Evolutionary conservation across 805 yeast species (phyloP), one percentile per base, ranked within the genome.

Genomic region (Hagleromyces aurorensis): DNA sequence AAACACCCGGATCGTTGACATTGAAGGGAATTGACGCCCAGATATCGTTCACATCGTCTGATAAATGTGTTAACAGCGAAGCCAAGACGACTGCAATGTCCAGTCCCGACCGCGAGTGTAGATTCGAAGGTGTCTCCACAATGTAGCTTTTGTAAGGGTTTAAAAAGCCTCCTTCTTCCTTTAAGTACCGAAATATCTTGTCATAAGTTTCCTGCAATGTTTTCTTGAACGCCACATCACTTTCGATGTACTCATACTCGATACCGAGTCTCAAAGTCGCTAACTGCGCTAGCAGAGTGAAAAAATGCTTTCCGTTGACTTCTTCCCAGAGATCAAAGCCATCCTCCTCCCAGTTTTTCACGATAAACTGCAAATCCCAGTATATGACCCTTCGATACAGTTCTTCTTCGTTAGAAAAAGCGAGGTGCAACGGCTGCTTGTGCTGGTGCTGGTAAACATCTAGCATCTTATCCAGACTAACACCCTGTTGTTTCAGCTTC

Each of bases 291-390:
- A 82, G 55, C 9, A 79, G 62, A 1, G 94, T 87, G 57, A 84
- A 89, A 38, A 85, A 76, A 55, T 87, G 96, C 28, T 62, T 46
- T 0, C 87, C 74, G 36, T 73, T 51, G 28, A 81, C 64, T 55
- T 87, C 97, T 59, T 87, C 97, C 97, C 97, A 87, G 23, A 87
- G 62, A 58, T 87, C 96, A 59, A 82, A 89, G n/a, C 84, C 78
- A 4, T 58, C 55, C 7, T 57, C 50, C 8, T 58, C 46, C 96
- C 96, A 89, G 44, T 70, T 65, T 4, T 55, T 47, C 11, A 68
- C 40, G 13, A 81, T 66, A 44, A 76, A 89, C 29, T 65, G 59
- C 45, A 87, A 67, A 57, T 87, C 96, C 1, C 78, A 76, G 48
- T 70, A 71, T 13, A 86, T 44, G 8, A 82, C 59, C 19, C 70